Conservation (phyloP, 1,284 basidiomycete genomes). For the Puccinia polysora region DNA sequence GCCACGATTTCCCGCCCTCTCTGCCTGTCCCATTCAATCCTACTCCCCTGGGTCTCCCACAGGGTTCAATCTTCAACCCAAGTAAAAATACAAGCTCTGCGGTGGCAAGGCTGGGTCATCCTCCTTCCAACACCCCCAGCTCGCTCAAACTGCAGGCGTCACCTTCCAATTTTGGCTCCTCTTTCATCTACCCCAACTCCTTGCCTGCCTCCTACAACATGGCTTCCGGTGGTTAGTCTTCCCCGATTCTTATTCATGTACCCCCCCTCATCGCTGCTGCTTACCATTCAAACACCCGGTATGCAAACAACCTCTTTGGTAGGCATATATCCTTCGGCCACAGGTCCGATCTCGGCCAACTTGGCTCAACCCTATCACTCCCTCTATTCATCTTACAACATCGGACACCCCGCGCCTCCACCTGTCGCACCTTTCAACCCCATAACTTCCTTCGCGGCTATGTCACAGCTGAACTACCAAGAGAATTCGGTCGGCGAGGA, state of each 20-base stretch:
- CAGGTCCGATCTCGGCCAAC: conserved; percentile 17
- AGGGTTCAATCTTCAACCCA: conserved; percentile 7
- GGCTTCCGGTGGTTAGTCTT: not conserved
- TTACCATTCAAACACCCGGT: conserved; percentile 1
- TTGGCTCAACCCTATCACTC: conserved; percentile 12
- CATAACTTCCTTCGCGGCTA: conserved; percentile 71
- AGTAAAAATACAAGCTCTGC: not conserved
- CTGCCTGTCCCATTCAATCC: not conserved
- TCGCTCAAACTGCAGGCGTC: not conserved
- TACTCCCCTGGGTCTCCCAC: not conserved
- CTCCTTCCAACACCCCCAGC: not conserved
- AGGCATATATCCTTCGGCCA: conserved; percentile 8
- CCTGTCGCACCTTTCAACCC: conserved; percentile 49
- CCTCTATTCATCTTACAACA: not conserved
- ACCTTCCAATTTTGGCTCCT: not conserved
- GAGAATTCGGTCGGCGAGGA: conserved; percentile 58
- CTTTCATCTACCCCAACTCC: conserved; percentile 3
- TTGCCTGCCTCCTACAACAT: conserved; percentile 11
- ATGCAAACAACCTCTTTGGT: too few relatives aligned
- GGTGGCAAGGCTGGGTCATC: not conserved
- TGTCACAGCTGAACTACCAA: conserved; percentile 58
- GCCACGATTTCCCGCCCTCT: not conserved
- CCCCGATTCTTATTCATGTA: not conserved
- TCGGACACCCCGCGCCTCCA: not conserved
- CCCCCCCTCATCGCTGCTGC: not conserved